Evolutionary conservation across 345 rosid genomes (phyloP), one percentile per base, ranked within the genome.

Genomic region (Euphorbia tirucalli): DNA sequence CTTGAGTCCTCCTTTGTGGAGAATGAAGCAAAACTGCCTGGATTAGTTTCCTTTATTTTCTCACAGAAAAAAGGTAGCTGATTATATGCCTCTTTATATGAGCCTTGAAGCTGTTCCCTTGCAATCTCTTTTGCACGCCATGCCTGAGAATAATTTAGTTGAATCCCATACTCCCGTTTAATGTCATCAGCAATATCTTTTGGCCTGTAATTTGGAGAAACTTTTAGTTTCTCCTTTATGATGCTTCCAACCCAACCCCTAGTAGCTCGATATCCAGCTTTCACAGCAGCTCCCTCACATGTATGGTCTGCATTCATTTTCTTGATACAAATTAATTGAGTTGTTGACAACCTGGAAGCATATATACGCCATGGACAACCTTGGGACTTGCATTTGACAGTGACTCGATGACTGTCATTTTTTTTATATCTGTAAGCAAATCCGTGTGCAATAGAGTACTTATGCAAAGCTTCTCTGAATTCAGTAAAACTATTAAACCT

Each of bases 351-450:
- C 74, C 89, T 90, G 11, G 98, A 78, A 9, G 95, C 97, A 24
- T 91, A 87, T 74, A 94, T 91, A 79, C 97, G 87, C 98, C 98
- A 92, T 0, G 98, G 92, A 71, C 98, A 94, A 57, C 96, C 95
- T 54, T 78, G 95, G 46, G 87, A 75, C 74, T 94, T 94, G 85
- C 98, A 92, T 78, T 88, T 94, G 56, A 89, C 98, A 37, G 89
- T 85, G 57, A 90, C 96, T 31, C 97, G 93, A 66, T 87, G 97
- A 81, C 92, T 89, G 48, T 92, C 96, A 44, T 90, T 94, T 84
- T 94, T 90, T 92, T 94, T 94, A 77, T 90, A 94, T 72, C 85
- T 88, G 75, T 87, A 92, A 59, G 97, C 89, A 72, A 94, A 94
- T 5, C 97, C 93, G 55, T 87, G 97, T 0, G 97, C 97, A 27